Conservation (phyloP, 1,284 basidiomycete species). For the Trametes sp. region DNA sequence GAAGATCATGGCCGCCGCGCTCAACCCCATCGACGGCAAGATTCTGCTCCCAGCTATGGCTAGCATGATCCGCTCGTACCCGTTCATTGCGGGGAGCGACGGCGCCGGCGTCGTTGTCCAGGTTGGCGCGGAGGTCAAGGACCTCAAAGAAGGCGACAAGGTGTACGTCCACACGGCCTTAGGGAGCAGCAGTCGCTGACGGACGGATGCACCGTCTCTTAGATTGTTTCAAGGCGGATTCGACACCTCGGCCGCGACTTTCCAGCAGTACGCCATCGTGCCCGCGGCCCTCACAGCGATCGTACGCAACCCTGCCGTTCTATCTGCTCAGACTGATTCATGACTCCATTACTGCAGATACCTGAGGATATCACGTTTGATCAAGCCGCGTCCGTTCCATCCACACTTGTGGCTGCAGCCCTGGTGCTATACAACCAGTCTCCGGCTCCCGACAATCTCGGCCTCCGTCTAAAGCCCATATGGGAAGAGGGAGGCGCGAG, state of each 20-base stretch:
- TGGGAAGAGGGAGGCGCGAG: conserved; percentile 4
- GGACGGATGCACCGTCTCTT: too few relatives aligned
- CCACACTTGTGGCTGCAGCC: conserved; percentile 12
- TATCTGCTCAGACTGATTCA: too few relatives aligned
- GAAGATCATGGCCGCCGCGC: conserved; percentile 48
- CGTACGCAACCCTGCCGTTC: conserved; percentile 22
- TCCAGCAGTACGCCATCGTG: conserved; percentile 58
- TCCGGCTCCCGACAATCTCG: neutral
- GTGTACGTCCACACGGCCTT: neutral
- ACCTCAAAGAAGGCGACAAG: neutral
- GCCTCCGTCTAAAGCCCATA: conserved; percentile 2
- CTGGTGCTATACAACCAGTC: conserved; percentile 15
- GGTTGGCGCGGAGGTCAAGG: conserved; percentile 59
- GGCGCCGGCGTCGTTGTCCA: conserved; percentile 62
- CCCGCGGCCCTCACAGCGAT: conserved; percentile 45
- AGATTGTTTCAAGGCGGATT: too few relatives aligned
- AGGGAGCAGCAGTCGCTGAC: too few relatives aligned
- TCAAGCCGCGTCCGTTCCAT: conserved; percentile 32
- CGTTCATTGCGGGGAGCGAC: conserved; percentile 63
- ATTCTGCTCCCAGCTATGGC: conserved; percentile 37
- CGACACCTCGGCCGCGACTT: conserved; percentile 35
- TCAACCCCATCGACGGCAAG: conserved; percentile 53
- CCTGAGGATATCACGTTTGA: conserved; percentile 36
- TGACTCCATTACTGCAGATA: neutral
- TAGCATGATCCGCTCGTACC: conserved; percentile 44